Evolutionary conservation across 768 basidiomycete species (phyloP), one percentile per base, ranked within the genome.

Genomic region (Dentipellis sp.): DNA sequence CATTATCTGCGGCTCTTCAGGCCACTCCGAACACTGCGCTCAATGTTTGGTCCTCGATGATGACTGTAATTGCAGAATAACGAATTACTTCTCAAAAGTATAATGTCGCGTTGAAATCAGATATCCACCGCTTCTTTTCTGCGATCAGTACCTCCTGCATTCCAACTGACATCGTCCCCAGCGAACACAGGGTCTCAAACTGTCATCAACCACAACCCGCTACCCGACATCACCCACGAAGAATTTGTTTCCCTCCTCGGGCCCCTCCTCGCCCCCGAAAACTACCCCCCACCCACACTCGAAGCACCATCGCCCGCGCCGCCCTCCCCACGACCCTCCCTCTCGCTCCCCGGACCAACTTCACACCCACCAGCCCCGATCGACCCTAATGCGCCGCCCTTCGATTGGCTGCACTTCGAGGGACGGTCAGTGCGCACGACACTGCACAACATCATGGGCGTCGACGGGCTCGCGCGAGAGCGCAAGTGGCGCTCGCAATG

Each of bases 381-480:
- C 70, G 7, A 61, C 66, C 39, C 66, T 66, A 22, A 64, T 64
- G 50, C 53, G 62, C 87, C 89, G 0, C 91, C 89, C 0, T 87
- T 92, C 53, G 87, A 92, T 61, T 91, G 90, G 88, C 70, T 93
- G 6, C 89, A 92, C 64, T 88, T 93, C 58, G 90, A 92, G 62
- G 90, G 89, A 4, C 74, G 90, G 2, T 85, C 80, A 0, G 82
- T 87, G 35, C 88, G 86, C 68, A 90, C 86, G 10, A 92, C 89
- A 4, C 69, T 88, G 23, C 83, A 75, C 62, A 92, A 92, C 64
- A 80, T 93, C 34, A 75, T 81, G 34, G 91, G 90, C 5, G 62
- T 93, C 46, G 90, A 92, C 60, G 86, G 89, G 10, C 79, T 92
- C 36, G 88, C 89, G 4, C 78, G 84, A 2, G 91, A 93, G 64